phyloP scores from a whole-genome alignment of 768 basidiomycete species.

The Atractiella rhizophila region DNA sequence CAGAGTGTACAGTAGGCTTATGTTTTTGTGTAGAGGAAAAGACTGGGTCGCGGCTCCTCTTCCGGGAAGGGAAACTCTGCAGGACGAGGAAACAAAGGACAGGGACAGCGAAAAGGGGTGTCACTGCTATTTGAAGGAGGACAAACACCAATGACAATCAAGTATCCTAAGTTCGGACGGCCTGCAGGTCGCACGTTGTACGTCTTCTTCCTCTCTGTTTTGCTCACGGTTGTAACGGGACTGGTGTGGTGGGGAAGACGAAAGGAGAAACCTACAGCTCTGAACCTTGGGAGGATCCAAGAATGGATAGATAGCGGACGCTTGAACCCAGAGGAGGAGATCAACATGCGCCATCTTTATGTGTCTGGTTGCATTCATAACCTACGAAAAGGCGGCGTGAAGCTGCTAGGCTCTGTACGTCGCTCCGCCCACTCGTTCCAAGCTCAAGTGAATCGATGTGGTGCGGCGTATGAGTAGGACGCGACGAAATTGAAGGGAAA shows the following conservation, averaged over 20 bases:
- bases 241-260: constrained; percentile 28
- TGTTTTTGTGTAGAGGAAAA: no score
- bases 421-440: background rate
- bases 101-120: constrained; percentile 64
- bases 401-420: constrained; percentile 59
- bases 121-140: constrained; percentile 82
- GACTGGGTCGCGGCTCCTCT: no score
- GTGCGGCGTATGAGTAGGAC: no score
- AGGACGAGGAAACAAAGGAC: constrained; percentile 82
- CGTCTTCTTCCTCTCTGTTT: constrained; percentile 19
- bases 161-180: constrained; percentile 84
- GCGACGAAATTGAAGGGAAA: no score
- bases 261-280: constrained; percentile 46
- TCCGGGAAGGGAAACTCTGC: constrained; percentile 78
- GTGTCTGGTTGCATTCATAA: constrained; percentile 68
- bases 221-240: background rate
- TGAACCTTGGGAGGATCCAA: constrained; percentile 70
- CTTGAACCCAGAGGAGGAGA: constrained; percentile 50
- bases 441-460: no score
- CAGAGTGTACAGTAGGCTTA: no score
- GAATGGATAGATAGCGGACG: constrained; percentile 72
- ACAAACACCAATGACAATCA: constrained; percentile 71
- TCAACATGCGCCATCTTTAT: constrained; percentile 65
- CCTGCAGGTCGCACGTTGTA: constrained; percentile 79
- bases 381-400: constrained; percentile 58